Evolutionary conservation across 768 basidiomycete species (phyloP).

Genomic region (Suillus alpinus): DNA sequence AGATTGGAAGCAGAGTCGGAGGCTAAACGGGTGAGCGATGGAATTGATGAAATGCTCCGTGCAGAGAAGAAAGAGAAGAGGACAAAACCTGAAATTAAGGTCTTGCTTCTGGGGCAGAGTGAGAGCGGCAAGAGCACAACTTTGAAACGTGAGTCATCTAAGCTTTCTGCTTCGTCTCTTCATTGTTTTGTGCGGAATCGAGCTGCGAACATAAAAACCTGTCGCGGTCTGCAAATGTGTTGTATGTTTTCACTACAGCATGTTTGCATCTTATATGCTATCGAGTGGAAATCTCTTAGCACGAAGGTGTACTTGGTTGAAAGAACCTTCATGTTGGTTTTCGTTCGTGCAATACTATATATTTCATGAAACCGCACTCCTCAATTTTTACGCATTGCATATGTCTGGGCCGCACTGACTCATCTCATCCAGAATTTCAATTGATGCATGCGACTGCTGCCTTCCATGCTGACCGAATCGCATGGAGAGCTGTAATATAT

Average conservation of each 20-base stretch:
- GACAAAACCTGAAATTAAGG: constrained; percentile 62
- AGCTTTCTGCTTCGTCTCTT: background rate
- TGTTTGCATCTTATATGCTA: constrained; percentile 3
- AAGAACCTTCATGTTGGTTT: background rate
- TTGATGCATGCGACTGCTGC: constrained; percentile 73
- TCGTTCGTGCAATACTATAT: background rate
- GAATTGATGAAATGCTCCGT: constrained; percentile 77
- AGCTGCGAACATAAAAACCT: background rate
- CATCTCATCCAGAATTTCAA: constrained; percentile 65
- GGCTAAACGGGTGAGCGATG: constrained; percentile 71
- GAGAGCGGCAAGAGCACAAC: constrained; percentile 90
- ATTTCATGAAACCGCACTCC: background rate
- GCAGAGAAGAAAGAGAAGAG: constrained; percentile 63
- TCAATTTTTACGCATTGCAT: background rate
- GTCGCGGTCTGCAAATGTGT: background rate
- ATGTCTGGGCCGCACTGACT: constrained; percentile 14
- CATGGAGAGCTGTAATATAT: constrained; percentile 87
- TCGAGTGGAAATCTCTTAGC: background rate
- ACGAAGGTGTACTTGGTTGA: background rate
- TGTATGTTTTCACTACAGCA: background rate
- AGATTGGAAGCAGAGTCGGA: constrained; percentile 66
- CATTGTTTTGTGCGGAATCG: background rate
- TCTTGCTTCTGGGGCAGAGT: constrained; percentile 82
- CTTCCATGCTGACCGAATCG: constrained; percentile 76
- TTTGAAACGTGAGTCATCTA: constrained; percentile 70